A percentile compares a stretch with the other conserved stretches of the same genome.
phyloP scores from a whole-genome alignment of 768 basidiomycete genomes.

The Mycena venus region DNA sequence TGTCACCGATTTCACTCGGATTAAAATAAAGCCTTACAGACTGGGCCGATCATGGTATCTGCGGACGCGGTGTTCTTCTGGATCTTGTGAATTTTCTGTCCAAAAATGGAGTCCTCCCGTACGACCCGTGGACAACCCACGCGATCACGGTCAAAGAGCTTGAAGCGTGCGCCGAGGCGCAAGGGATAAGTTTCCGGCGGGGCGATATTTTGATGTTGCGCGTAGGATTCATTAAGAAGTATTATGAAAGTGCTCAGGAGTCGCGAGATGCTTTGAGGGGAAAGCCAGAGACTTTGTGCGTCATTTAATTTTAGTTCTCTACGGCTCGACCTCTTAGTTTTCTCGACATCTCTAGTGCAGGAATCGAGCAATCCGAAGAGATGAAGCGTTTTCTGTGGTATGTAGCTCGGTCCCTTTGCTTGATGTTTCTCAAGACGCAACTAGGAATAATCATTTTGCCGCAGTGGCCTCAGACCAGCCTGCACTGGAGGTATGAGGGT shows the following conservation, averaged over 20 bases:
- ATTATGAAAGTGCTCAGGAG: constrained; percentile 55
- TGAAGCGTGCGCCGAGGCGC: constrained; percentile 67
- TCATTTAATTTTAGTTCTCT: constrained; percentile 1
- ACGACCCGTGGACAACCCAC: constrained; percentile 75
- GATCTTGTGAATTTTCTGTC: constrained; percentile 72
- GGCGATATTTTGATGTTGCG: constrained; percentile 75
- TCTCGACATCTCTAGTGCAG: constrained; percentile 45
- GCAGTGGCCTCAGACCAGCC: constrained; percentile 80
- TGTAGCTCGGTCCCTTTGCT: constrained; percentile 21
- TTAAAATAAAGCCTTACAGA: constrained; percentile 52
- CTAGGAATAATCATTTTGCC: constrained; percentile 82
- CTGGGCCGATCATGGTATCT: constrained; percentile 80
- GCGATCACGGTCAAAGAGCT: constrained; percentile 67
- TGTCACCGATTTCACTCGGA: background rate
- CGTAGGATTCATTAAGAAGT: constrained; percentile 75
- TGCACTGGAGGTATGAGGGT: constrained; percentile 65
- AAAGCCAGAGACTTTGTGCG: constrained; percentile 68
- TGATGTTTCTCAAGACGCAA: background rate
- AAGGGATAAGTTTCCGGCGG: constrained; percentile 69
- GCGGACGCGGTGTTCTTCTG: constrained; percentile 76
- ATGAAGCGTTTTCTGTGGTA: constrained; percentile 82
- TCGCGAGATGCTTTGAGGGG: constrained; percentile 58
- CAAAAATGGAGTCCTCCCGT: constrained; percentile 58
- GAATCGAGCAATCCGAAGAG: constrained; percentile 76
- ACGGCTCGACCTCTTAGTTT: background rate